Evolutionary conservation across 2,329 filamentous ascomycete species (phyloP).

Genomic region (Fusarium stilboides): DNA sequence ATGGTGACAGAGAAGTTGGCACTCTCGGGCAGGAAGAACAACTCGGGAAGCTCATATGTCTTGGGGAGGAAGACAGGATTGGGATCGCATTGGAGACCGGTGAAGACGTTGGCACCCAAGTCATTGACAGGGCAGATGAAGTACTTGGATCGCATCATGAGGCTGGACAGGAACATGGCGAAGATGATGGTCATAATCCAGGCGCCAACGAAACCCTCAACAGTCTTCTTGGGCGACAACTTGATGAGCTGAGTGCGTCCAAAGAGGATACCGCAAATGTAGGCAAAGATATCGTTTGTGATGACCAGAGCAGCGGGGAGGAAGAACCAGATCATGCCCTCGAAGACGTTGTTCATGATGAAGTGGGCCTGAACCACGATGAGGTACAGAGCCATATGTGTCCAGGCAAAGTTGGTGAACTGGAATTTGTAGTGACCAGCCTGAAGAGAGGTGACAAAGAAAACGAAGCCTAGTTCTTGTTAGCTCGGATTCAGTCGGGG

Average conservation of each 20-base stretch:
- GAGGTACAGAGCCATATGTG: constrained; percentile 97
- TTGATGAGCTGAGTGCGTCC: constrained; percentile 97
- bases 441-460: constrained; percentile 95
- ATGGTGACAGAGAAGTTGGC: constrained; percentile 77
- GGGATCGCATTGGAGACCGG: constrained; percentile 87
- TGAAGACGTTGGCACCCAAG: constrained; percentile 92
- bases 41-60: constrained; percentile 79
- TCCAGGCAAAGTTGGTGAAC: constrained; percentile 99
- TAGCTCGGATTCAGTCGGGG: constrained; percentile 17
- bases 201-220: constrained; percentile 95
- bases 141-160: constrained; percentile 93
- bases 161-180: constrained; percentile 83
- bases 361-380: constrained; percentile 99
- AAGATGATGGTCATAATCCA: constrained; percentile 96
- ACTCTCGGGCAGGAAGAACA: constrained; percentile 77
- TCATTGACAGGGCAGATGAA: constrained; percentile 99
- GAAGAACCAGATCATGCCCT: constrained; percentile 99
- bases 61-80: constrained; percentile 92
- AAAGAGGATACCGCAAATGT: constrained; percentile 97
- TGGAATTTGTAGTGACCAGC: constrained; percentile 98
- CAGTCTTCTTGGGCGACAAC: constrained; percentile 98
- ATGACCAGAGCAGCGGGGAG: constrained; percentile 94
- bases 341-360: constrained; percentile 99
- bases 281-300: constrained; percentile 98
- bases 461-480: constrained; percentile 83